Evolutionary conservation across 495 filamentous ascomycete species (phyloP).

Genomic region (Pyrenopolyporus hunteri): DNA sequence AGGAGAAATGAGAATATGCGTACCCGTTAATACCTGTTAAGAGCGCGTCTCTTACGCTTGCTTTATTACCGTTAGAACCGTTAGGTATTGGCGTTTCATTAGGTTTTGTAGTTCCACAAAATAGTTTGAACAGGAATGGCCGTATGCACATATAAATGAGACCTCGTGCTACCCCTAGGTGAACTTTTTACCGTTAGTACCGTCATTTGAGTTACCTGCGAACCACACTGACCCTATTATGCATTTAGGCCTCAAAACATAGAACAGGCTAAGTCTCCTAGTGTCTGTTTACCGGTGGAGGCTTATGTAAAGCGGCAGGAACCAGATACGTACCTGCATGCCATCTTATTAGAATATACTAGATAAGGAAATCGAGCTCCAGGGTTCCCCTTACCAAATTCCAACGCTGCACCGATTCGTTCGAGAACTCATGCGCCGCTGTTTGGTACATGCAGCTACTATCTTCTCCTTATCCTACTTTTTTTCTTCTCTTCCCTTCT

Average conservation of each 20-base stretch:
- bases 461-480: slow-evolving; percentile 10
- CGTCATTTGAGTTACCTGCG: slow-evolving; percentile 8
- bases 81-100: no score
- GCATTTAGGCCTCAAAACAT: no score
- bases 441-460: background rate
- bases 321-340: slow-evolving; percentile 4
- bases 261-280: no score
- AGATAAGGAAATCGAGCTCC: slow-evolving; percentile 14
- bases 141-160: background rate
- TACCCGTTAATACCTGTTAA: no score
- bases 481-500: background rate
- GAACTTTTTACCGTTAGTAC: slow-evolving; percentile 4
- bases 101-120: no score
- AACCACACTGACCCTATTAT: background rate
- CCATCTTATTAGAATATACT: background rate
- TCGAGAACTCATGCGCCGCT: slow-evolving; percentile 21
- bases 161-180: slow-evolving; percentile 5
- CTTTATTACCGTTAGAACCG: no score
- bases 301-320: no score
- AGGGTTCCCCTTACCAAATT: slow-evolving; percentile 14
- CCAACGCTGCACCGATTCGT: slow-evolving; percentile 13
- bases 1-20: no score
- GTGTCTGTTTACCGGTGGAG: no score
- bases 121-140: no score
- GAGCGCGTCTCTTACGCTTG: no score